Percentiles rank a stretch among this genome's conserved stretches.
Evolutionary conservation across 495 filamentous ascomycete genomes (phyloP).

Genomic region (Aspergillus carlsbadensis): DNA sequence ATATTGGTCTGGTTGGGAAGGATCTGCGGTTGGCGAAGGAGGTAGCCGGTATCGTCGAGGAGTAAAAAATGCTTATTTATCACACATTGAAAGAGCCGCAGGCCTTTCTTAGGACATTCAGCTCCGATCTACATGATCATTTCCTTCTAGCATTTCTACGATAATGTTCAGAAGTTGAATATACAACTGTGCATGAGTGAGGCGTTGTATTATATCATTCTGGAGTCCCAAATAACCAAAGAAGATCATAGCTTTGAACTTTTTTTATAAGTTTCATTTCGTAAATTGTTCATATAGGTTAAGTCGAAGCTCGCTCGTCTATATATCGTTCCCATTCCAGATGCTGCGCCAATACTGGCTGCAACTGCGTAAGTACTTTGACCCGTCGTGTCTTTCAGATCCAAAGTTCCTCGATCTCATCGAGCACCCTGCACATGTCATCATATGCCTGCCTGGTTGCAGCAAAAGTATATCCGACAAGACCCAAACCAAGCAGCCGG

Average conservation of each 20-base stretch:
- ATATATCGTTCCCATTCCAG: too few species aligned
- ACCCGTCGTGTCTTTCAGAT: too few species aligned
- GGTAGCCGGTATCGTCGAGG: conserved; percentile 45
- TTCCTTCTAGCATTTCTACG: neutral
- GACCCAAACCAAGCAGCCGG: neutral
- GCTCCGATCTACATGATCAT: neutral
- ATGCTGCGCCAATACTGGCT: too few species aligned
- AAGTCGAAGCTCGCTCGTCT: too few species aligned
- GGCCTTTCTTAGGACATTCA: conserved; percentile 9
- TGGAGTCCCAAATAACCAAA: neutral
- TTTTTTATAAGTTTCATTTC: neutral
- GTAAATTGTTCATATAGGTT: too few species aligned
- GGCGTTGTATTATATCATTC: conserved; percentile 12
- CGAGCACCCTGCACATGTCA: too few species aligned
- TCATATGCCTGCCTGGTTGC: too few species aligned
- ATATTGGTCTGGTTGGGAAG: conserved; percentile 60
- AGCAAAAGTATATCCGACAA: neutral
- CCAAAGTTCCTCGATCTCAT: too few species aligned
- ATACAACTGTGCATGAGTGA: conserved; percentile 15
- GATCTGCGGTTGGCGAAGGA: conserved; percentile 72
- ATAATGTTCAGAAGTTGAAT: neutral
- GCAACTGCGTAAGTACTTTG: too few species aligned
- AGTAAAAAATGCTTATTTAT: conserved; percentile 19
- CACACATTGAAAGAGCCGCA: conserved; percentile 13
- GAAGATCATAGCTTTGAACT: neutral